A percentile compares a stretch with the other conserved stretches of the same genome.
Evolutionary conservation across 257 asterid species (phyloP).

Genomic region (Solanum habrochaites): DNA sequence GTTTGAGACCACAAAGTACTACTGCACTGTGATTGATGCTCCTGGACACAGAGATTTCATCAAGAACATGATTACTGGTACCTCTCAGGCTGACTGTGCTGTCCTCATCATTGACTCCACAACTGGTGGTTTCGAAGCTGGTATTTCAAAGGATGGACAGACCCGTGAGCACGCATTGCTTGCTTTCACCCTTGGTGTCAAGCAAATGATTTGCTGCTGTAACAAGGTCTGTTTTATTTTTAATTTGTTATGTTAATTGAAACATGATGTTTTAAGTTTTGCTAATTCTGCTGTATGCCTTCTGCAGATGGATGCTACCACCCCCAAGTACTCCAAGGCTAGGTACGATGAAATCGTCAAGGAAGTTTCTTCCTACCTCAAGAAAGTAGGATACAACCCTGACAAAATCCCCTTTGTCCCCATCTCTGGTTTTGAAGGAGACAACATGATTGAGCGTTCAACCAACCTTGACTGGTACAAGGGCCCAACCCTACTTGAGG

Average conservation of each 20-base stretch:
- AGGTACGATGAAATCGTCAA: slow-evolving; percentile 51
- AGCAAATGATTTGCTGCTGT: slow-evolving; percentile 78
- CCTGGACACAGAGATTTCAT: slow-evolving; percentile 87
- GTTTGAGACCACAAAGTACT: slow-evolving; percentile 82
- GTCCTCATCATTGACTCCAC: slow-evolving; percentile 76
- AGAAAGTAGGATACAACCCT: slow-evolving; percentile 66
- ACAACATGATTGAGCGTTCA: slow-evolving; percentile 52
- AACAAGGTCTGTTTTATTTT: slow-evolving; percentile 40
- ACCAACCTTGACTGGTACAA: slow-evolving; percentile 62
- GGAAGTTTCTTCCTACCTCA: slow-evolving; percentile 55
- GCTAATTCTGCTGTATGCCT: neutral
- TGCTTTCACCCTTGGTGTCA: slow-evolving; percentile 83
- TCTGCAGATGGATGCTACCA: slow-evolving; percentile 55
- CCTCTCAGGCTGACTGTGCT: slow-evolving; percentile 87
- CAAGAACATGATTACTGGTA: slow-evolving; percentile 85
- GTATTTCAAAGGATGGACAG: slow-evolving; percentile 83
- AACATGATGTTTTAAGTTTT: neutral
- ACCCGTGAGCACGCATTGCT: slow-evolving; percentile 82
- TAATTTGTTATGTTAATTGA: neutral
- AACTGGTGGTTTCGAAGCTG: slow-evolving; percentile 88
- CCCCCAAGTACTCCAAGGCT: slow-evolving; percentile 52
- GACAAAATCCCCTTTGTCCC: slow-evolving; percentile 55
- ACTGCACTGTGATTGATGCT: slow-evolving; percentile 89
- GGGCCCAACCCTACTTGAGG: slow-evolving; percentile 54
- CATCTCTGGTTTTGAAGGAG: slow-evolving; percentile 57